Conservation (phyloP, 768 basidiomycete species). For the Holtermannia corniformis region DNA sequence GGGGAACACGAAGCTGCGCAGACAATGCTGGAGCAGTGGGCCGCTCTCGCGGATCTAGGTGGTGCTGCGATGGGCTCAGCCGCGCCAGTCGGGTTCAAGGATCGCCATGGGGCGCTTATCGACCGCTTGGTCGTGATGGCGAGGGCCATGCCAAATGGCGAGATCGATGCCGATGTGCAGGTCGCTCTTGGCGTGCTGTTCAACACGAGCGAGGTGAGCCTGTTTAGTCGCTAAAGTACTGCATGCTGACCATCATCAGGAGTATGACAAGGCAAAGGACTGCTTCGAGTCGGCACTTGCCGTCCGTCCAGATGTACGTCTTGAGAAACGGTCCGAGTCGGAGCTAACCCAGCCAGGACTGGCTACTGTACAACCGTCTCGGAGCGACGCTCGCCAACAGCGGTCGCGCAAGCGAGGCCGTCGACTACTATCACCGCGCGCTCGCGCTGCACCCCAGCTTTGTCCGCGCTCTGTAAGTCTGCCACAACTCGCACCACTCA, state of each 20-base stretch:
- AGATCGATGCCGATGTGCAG: constrained; percentile 88
- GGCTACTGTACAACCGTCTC: constrained; percentile 82
- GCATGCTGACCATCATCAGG: constrained; percentile 46
- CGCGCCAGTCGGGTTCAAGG: constrained; percentile 5
- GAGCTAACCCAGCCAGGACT: constrained; percentile 52
- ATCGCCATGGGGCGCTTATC: constrained; percentile 48
- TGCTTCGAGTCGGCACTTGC: constrained; percentile 85
- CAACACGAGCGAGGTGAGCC: constrained; percentile 73
- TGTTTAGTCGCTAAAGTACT: background rate
- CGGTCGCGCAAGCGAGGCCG: constrained; percentile 66
- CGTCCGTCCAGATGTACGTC: constrained; percentile 69
- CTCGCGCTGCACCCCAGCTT: constrained; percentile 80
- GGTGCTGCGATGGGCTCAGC: constrained; percentile 27
- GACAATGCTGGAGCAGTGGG: constrained; percentile 77
- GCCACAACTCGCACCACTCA: background rate
- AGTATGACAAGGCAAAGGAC: constrained; percentile 83
- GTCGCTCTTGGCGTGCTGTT: constrained; percentile 86
- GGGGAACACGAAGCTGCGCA: constrained; percentile 63
- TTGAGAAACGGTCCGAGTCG: background rate
- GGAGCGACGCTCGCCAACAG: constrained; percentile 89
- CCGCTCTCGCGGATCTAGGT: constrained; percentile 43
- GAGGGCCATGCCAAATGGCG: constrained; percentile 49
- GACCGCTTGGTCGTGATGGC: constrained; percentile 76
- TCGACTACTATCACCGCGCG: constrained; percentile 75
- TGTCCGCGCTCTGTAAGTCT: constrained; percentile 67